Percentiles rank a stretch among this genome's conserved stretches.
Conservation (phyloP, 1,284 basidiomycete genomes). For the Cutaneotrichosporon cavernicola region DNA sequence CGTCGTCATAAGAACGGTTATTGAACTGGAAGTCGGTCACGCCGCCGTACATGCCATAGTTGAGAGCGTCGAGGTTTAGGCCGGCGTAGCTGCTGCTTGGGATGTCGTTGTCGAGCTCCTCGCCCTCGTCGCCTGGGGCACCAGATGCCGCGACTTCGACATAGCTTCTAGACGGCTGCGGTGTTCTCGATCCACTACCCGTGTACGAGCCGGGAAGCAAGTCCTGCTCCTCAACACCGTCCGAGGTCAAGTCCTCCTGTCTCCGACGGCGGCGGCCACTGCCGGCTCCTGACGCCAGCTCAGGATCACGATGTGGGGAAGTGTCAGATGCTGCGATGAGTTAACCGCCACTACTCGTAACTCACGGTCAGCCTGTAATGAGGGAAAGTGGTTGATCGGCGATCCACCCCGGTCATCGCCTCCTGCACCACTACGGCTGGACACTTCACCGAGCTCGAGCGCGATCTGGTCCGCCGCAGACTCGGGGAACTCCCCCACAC, state of each 20-base stretch:
- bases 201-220: constrained; percentile 1
- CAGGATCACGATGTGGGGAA: constrained; percentile 22
- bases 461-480: constrained; percentile 46
- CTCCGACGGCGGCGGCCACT: constrained; percentile 24
- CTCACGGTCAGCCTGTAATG: constrained; percentile 23
- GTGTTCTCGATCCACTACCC: constrained; percentile 14
- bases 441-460: constrained; percentile 44
- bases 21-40: constrained; percentile 44
- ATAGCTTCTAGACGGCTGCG: constrained; percentile 15
- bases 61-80: background rate
- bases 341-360: background rate
- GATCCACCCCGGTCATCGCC: background rate
- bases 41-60: constrained; percentile 20
- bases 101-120: constrained; percentile 27
- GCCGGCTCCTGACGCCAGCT: constrained; percentile 21
- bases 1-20: constrained; percentile 67
- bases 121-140: constrained; percentile 25
- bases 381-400: background rate
- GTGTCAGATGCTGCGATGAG: constrained; percentile 25
- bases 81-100: constrained; percentile 5
- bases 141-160: constrained; percentile 1
- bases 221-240: constrained; percentile 21
- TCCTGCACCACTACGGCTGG: constrained; percentile 24
- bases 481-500: constrained; percentile 44
- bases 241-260: constrained; percentile 21